phyloP scores from a whole-genome alignment of 108 stramenopile genomes.

The Pseudonitzschia multistriata region DNA sequence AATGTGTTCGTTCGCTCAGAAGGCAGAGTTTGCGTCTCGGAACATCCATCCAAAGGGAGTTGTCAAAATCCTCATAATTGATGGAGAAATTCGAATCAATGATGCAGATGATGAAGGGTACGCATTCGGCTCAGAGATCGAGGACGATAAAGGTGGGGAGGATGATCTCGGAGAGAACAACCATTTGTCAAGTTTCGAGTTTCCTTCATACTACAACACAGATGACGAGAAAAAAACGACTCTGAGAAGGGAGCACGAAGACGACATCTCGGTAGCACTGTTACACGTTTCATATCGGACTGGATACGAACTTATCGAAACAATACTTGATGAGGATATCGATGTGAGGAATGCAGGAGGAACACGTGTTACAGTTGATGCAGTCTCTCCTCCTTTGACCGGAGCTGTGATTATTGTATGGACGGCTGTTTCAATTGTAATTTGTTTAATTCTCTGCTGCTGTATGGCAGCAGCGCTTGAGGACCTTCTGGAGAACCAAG shows the following conservation, averaged over 20 bases:
- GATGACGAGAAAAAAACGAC: background rate
- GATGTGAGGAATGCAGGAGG: constrained; percentile 11
- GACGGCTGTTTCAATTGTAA: background rate
- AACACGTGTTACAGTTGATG: constrained; percentile 7
- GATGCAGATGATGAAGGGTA: background rate
- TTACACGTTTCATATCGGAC: constrained; percentile 23
- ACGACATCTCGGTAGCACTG: constrained; percentile 29
- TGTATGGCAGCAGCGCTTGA: constrained; percentile 1
- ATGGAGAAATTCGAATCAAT: constrained; percentile 12
- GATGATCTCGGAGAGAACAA: background rate
- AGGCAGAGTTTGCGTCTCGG: constrained; percentile 18
- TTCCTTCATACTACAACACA: background rate
- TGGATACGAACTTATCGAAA: constrained; percentile 19
- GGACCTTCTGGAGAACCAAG: background rate
- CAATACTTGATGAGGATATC: constrained; percentile 18
- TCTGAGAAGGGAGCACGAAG: background rate
- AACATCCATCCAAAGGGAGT: constrained; percentile 8
- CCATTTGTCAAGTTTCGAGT: background rate
- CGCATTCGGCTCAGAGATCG: background rate
- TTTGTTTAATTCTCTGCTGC: background rate
- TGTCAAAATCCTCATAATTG: constrained; percentile 15
- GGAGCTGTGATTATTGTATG: background rate
- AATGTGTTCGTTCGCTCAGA: constrained; percentile 8
- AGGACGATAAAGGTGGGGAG: background rate
- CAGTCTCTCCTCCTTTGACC: background rate